Percentiles rank a stretch among this genome's conserved stretches.
phyloP scores from a whole-genome alignment of 2,329 filamentous ascomycete genomes.

The Aspergillus pseudonomiae region DNA sequence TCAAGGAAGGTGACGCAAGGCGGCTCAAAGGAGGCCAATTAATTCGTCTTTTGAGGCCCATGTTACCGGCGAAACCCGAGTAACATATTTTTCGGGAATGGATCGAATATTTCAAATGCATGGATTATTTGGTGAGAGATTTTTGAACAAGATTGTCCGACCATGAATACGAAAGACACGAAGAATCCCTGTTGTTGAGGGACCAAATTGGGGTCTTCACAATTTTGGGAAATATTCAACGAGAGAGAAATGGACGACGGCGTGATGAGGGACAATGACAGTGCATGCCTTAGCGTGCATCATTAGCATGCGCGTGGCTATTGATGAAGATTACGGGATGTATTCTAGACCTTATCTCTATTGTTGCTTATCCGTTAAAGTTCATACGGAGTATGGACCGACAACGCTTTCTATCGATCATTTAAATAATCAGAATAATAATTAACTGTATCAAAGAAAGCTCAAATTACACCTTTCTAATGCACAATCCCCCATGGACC shows the following conservation, averaged over 20 bases:
- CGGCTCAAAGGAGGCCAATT: constrained; percentile 15
- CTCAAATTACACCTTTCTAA: too few species aligned
- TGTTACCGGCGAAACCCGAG: constrained; percentile 18
- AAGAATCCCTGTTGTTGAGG: background rate
- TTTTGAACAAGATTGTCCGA: background rate
- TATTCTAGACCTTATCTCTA: background rate
- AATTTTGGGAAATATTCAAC: background rate
- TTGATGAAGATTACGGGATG: background rate
- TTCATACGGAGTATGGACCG: too few species aligned
- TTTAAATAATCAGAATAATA: too few species aligned
- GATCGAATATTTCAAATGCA: background rate
- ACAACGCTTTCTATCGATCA: too few species aligned
- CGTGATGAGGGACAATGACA: background rate
- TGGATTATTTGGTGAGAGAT: background rate
- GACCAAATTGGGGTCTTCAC: background rate
- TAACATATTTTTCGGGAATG: background rate
- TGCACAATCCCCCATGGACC: too few species aligned
- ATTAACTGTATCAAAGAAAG: too few species aligned
- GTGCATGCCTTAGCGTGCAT: background rate
- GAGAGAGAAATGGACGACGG: background rate
- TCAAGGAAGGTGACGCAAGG: constrained; percentile 15
- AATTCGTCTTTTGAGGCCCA: background rate
- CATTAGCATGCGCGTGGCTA: background rate
- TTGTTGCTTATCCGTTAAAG: too few species aligned
- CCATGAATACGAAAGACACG: background rate